Evolutionary conservation across 2,329 filamentous ascomycete species (phyloP).

Genomic region (Stagonosporopsis vannaccii): DNA sequence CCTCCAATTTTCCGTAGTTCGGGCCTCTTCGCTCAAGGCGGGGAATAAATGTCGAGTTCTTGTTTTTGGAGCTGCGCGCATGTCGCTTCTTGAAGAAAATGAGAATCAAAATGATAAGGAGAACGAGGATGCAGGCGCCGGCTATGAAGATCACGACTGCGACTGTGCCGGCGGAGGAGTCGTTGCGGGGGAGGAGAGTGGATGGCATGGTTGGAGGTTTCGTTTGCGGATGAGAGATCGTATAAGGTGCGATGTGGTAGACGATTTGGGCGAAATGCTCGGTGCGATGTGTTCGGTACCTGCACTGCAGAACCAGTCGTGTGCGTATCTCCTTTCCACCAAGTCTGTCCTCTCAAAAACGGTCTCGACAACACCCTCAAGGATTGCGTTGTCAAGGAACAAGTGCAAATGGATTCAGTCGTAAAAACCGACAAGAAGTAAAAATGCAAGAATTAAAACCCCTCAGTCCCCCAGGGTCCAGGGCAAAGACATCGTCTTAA

Average conservation of each 20-base stretch:
- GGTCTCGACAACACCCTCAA: no score
- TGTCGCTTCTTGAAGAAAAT: slow-evolving; percentile 10
- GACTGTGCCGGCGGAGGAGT: slow-evolving; percentile 3
- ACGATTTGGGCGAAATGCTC: no score
- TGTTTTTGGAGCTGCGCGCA: background rate
- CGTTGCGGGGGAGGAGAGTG: background rate
- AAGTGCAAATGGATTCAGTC: no score
- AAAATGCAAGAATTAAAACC: background rate
- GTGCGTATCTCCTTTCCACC: no score
- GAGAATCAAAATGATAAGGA: slow-evolving; percentile 8
- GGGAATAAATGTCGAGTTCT: background rate
- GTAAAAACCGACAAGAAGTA: background rate
- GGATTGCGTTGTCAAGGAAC: no score
- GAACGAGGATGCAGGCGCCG: slow-evolving; percentile 14
- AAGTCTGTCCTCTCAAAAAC: no score
- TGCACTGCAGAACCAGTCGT: no score
- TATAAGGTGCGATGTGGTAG: background rate
- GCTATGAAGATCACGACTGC: slow-evolving; percentile 12
- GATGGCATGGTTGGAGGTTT: background rate
- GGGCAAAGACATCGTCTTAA: slow-evolving; percentile 10
- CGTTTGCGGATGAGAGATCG: background rate
- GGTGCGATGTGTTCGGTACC: no score
- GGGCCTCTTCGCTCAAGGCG: slow-evolving; percentile 5
- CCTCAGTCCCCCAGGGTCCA: background rate
- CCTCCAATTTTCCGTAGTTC: slow-evolving; percentile 13